These are phyloP conservation scores for Microbotryomycetes sp. DNA, from an alignment of 1,284 basidiomycete genomes.

Conservation along the genomic window DNA sequence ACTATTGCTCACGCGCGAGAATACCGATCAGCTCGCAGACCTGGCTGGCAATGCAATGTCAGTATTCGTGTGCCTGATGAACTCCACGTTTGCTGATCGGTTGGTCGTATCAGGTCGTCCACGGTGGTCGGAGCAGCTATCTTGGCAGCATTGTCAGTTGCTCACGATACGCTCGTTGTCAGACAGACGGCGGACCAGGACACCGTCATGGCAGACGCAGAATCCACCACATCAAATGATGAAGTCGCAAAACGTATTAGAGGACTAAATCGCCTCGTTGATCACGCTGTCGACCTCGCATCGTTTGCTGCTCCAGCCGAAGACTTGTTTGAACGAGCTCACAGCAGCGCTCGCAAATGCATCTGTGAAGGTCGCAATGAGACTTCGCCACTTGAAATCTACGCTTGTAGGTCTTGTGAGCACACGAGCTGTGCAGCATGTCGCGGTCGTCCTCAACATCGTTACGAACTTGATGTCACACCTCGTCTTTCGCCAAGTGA, in stretches of 20 bases:
- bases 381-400: slow-evolving; percentile 63
- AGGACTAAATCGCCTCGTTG: slow-evolving; percentile 60
- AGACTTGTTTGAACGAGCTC: slow-evolving; percentile 59
- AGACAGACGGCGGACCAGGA: slow-evolving; percentile 48
- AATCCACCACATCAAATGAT: slow-evolving; percentile 49
- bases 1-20: slow-evolving; percentile 83
- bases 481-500: slow-evolving; percentile 55
- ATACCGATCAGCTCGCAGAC: slow-evolving; percentile 87
- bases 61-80: slow-evolving; percentile 1
- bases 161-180: slow-evolving; percentile 55
- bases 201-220: slow-evolving; percentile 45
- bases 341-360: slow-evolving; percentile 70
- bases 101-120: slow-evolving; percentile 51
- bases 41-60: slow-evolving; percentile 90
- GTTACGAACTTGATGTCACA: slow-evolving; percentile 50
- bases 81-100: neutral
- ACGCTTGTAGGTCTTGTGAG: slow-evolving; percentile 67
- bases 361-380: slow-evolving; percentile 79
- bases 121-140: slow-evolving; percentile 91
- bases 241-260: slow-evolving; percentile 57
- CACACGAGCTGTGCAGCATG: slow-evolving; percentile 76
- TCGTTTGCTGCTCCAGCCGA: slow-evolving; percentile 50
- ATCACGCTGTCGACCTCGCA: slow-evolving; percentile 62
- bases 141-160: slow-evolving; percentile 67
- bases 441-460: slow-evolving; percentile 83